Evolutionary conservation across 306 rosid species (phyloP).

Genomic region (Cucurbita pepo): DNA sequence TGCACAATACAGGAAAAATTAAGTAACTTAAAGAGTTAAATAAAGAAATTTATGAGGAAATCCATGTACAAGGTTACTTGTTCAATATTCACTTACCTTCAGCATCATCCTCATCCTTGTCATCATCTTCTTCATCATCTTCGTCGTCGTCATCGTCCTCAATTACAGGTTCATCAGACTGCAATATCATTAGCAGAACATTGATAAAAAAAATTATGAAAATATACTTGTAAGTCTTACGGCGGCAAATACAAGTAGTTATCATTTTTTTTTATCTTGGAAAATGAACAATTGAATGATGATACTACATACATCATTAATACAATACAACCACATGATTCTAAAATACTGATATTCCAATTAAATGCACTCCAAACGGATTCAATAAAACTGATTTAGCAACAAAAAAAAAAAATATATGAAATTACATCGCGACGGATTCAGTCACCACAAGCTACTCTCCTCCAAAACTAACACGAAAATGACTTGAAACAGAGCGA

Average conservation of each 20-base stretch:
- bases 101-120: conserved; percentile 39
- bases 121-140: conserved; percentile 48
- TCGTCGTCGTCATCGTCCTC: conserved; percentile 71
- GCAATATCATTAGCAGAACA: neutral
- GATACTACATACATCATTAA: neutral
- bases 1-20: neutral
- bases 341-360: neutral
- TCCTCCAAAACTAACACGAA: neutral
- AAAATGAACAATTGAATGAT: neutral
- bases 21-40: neutral
- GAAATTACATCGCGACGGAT: neutral
- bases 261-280: neutral
- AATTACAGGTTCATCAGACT: conserved; percentile 65
- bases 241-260: neutral
- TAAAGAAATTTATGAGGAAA: neutral
- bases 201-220: neutral
- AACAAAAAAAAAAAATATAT: neutral
- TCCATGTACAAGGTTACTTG: neutral
- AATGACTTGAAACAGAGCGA: neutral
- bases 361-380: neutral
- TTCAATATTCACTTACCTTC: conserved; percentile 43
- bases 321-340: neutral
- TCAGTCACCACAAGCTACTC: neutral
- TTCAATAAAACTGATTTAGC: neutral
- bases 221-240: neutral